These are phyloP conservation scores for Sporisorium scitamineum DNA, from an alignment of 1,284 basidiomycete genomes.

Conservation along the genomic window DNA sequence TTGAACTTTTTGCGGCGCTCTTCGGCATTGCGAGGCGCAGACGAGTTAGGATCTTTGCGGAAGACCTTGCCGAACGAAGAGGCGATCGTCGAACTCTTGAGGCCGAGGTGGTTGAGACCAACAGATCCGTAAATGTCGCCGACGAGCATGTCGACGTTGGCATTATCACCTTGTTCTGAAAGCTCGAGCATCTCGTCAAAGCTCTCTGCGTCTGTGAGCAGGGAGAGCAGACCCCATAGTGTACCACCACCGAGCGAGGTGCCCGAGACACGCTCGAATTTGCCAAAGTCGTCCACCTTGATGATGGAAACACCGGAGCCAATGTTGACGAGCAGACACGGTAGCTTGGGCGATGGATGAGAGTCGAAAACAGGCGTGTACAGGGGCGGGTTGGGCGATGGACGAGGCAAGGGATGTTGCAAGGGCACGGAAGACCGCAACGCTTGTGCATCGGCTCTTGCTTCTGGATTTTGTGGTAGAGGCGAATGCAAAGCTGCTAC, in stretches of 20 bases:
- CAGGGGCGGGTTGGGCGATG: conserved; percentile 89
- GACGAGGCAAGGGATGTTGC: conserved; percentile 78
- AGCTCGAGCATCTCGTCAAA: conserved; percentile 98
- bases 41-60: conserved; percentile 74
- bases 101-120: conserved; percentile 73
- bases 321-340: conserved; percentile 97
- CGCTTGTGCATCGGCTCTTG: conserved; percentile 47
- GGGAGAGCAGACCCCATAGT: conserved; percentile 94
- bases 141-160: conserved; percentile 96
- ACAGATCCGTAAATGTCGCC: conserved; percentile 98
- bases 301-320: conserved; percentile 98
- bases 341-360: conserved; percentile 81
- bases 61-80: conserved; percentile 99
- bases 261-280: conserved; percentile 94
- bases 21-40: conserved; percentile 36
- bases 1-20: conserved; percentile 78
- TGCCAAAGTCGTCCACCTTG: conserved; percentile 94
- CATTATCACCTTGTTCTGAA: conserved; percentile 93
- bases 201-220: conserved; percentile 92
- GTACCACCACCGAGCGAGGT: conserved; percentile 98
- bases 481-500: conserved; percentile 72
- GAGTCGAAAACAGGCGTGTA: conserved; percentile 87
- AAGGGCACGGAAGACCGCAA: conserved; percentile 45
- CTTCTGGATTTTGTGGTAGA: conserved; percentile 47
- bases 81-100: conserved; percentile 97